Evolutionary conservation across 148 eudicot species (phyloP), one percentile per base, ranked within the genome.

Genomic region (Limonium bicolor): DNA sequence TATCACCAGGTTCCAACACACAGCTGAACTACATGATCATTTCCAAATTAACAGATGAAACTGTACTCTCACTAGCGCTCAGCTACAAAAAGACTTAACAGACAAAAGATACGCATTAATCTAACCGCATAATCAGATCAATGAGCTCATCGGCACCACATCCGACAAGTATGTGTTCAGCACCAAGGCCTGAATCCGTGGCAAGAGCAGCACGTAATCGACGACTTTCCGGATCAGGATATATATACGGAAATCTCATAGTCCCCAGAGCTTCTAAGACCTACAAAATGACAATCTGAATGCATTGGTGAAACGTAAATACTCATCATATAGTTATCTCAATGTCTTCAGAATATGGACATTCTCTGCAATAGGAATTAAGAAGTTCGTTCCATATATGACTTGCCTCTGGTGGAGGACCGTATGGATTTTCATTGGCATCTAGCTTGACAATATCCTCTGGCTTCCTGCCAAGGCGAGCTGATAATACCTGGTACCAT

Each of bases 101-200:
- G 26, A 63, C 16, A 27, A 19, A 22, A 39, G 46, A 30, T 35
- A 59, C 34, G 48, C 45, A 45, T 32, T 43, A 55, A 41, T 41
- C 88, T 62, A 54, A 90, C 99, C 99, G 77, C 99, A 90, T 90
- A 51, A 90, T 90, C 58, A 90, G 68, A 64, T 84, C 97, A 56
- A 90, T 90, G 27, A 90, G 77, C 57, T 90, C 95, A 68, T 90
- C 97, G 30, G 93, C 97, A 53, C 95, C 97, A 64, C 97, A 83
- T 17, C 97, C 94, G 7, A 55, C 94, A 56, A 88, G 92, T 51
- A 88, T 83, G 56, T 88, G 63, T 24, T 88, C 84, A 66, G 92
- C 50, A 51, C 69, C 94, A 32, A 88, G 78, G 47, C 97, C 94
- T 3, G 86, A 83, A 56, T 88, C 97, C 61, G 83, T 60, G 21